These are phyloP conservation scores for Verticillium nubilum DNA, from an alignment of 2,329 filamentous ascomycete genomes.

Conservation along the genomic window DNA sequence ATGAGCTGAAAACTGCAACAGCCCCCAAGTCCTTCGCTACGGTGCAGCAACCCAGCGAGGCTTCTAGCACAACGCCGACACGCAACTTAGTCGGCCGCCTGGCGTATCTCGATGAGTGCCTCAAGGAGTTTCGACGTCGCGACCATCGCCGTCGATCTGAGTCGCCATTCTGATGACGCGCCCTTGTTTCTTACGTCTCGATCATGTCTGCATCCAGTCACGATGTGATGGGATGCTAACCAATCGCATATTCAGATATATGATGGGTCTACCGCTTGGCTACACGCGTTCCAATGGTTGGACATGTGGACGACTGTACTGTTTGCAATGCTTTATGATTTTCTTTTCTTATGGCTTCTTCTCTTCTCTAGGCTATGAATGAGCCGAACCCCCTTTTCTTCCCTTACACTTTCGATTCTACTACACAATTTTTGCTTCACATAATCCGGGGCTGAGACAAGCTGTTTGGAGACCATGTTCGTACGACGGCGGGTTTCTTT, in stretches of 20 bases:
- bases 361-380: not conserved
- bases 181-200: slow-evolving; percentile 16
- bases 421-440: not conserved
- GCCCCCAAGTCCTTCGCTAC: slow-evolving; percentile 52
- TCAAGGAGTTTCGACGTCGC: slow-evolving; percentile 47
- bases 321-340: not conserved
- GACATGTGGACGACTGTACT: not conserved
- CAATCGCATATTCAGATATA: not conserved
- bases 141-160: slow-evolving; percentile 39
- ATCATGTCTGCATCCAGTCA: slow-evolving; percentile 5
- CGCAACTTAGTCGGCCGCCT: slow-evolving; percentile 44
- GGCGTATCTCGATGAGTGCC: slow-evolving; percentile 53
- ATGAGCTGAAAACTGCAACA: slow-evolving; percentile 36
- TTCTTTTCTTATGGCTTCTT: not conserved
- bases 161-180: slow-evolving; percentile 37
- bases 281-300: not conserved
- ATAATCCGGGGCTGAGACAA: not conserved
- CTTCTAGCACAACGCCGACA: slow-evolving; percentile 26
- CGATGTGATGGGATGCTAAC: slow-evolving; percentile 1
- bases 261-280: not conserved
- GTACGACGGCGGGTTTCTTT: not conserved
- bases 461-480: not conserved
- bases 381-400: not conserved
- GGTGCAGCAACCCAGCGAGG: slow-evolving; percentile 40
- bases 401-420: slow-evolving; percentile 1